phyloP scores from a whole-genome alignment of 164 flowering plant genomes.

The Stephania japonica region DNA sequence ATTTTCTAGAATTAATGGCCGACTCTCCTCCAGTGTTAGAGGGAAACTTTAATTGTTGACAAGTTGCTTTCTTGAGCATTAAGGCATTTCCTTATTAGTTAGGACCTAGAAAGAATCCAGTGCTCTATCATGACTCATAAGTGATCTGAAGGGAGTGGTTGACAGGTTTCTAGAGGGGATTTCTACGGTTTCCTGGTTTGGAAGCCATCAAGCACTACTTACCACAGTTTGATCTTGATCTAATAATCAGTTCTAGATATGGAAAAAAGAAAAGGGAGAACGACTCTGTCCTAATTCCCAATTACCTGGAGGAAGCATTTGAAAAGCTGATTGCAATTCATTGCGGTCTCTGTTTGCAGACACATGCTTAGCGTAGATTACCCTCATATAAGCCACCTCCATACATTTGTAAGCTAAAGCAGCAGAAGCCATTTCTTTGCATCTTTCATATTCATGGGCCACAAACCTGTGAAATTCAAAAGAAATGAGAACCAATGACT shows the following conservation, averaged over 20 bases:
- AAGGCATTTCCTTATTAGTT: background rate
- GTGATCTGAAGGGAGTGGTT: background rate
- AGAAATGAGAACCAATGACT: slow-evolving; percentile 3
- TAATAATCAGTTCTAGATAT: background rate
- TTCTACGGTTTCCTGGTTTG: background rate
- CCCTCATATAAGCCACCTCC: slow-evolving; percentile 81
- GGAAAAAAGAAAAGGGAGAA: background rate
- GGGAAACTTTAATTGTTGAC: background rate
- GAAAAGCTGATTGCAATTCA: slow-evolving; percentile 58
- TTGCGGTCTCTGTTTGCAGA: slow-evolving; percentile 38
- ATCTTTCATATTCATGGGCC: slow-evolving; percentile 65
- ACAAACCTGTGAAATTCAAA: slow-evolving; percentile 39
- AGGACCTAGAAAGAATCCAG: background rate
- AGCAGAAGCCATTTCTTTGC: slow-evolving; percentile 68
- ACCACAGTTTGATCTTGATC: background rate
- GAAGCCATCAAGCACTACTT: background rate
- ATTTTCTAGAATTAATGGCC: too few species aligned
- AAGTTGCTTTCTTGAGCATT: background rate
- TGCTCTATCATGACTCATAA: background rate
- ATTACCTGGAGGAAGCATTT: slow-evolving; percentile 63
- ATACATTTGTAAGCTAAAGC: slow-evolving; percentile 85
- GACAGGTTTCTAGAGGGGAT: background rate
- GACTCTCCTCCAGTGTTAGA: background rate
- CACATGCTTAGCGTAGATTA: slow-evolving; percentile 41
- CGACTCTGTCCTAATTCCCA: background rate